A percentile compares a stretch with the other conserved stretches of the same genome.
These are phyloP conservation scores for Termitomyces sp. DNA, from an alignment of 768 basidiomycete genomes.

Conservation along the genomic window DNA sequence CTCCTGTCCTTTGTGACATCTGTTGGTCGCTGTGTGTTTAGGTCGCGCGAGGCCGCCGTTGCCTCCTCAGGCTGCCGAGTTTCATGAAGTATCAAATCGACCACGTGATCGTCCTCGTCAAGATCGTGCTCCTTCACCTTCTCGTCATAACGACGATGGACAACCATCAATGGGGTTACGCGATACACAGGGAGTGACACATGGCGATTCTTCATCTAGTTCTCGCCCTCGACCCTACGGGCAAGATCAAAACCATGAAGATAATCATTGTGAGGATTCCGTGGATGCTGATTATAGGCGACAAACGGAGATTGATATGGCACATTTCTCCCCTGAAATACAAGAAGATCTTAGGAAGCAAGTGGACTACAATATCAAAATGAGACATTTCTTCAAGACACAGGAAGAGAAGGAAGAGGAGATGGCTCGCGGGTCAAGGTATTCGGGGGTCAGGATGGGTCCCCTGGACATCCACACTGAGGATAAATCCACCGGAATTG, in stretches of 20 bases:
- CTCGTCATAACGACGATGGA: background rate
- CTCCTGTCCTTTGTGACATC: background rate
- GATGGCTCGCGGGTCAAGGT: background rate
- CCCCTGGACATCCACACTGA: conserved; percentile 1
- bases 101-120: conserved; percentile 4
- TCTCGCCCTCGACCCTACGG: background rate
- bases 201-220: background rate
- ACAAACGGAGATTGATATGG: background rate
- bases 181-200: background rate
- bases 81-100: conserved; percentile 22
- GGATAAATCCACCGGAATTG: conserved; percentile 7
- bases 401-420: background rate
- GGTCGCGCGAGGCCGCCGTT: conserved; percentile 39
- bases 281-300: background rate
- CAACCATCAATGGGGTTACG: background rate
- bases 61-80: conserved; percentile 39
- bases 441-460: background rate
- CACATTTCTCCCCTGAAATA: background rate
- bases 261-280: background rate
- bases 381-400: background rate
- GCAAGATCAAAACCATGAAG: background rate
- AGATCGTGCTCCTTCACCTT: background rate
- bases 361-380: background rate
- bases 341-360: background rate
- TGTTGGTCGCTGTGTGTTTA: conserved; percentile 15